A percentile compares a stretch with the other conserved stretches of the same genome.
phyloP scores from a whole-genome alignment of 2,329 filamentous ascomycete genomes.

The Aspergillus transmontanensis region DNA sequence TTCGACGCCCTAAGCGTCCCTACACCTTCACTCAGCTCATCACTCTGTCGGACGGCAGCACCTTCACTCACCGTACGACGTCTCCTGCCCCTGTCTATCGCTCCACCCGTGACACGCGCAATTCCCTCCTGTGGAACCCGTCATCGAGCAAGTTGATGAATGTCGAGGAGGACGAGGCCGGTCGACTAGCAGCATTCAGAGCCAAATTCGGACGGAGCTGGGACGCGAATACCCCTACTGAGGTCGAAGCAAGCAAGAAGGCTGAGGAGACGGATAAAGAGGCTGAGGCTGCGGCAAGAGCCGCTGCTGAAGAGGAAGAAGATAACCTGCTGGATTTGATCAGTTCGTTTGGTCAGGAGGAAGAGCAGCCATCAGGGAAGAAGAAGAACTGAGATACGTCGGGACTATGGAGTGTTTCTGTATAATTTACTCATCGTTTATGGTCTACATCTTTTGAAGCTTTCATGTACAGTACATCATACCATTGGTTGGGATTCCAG shows the following conservation, averaged over 20 bases:
- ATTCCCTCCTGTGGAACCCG: constrained; percentile 90
- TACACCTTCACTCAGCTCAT: constrained; percentile 98
- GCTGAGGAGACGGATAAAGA: constrained; percentile 26
- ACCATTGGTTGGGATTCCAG: constrained; percentile 15
- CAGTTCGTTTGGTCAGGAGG: constrained; percentile 51
- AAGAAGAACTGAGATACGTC: constrained; percentile 32
- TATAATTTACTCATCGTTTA: constrained; percentile 6
- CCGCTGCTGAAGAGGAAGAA: constrained; percentile 49
- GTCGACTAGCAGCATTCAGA: constrained; percentile 82
- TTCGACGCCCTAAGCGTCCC: constrained; percentile 84
- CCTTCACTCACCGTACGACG: constrained; percentile 61
- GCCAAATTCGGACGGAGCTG: constrained; percentile 80
- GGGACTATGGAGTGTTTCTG: neutral
- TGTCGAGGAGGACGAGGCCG: constrained; percentile 93
- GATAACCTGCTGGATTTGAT: constrained; percentile 62
- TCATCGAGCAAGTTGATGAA: constrained; percentile 77
- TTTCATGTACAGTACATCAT: constrained; percentile 21
- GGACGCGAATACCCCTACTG: constrained; percentile 59
- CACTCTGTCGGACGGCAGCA: constrained; percentile 86
- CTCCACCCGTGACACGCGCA: constrained; percentile 79
- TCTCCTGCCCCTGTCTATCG: constrained; percentile 60
- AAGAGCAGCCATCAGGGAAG: constrained; percentile 37
- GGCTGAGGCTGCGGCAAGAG: constrained; percentile 33
- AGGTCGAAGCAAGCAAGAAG: constrained; percentile 30
- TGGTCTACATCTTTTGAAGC: constrained; percentile 5